Evolutionary conservation across 208 protist genomes (phyloP), one percentile per base, ranked within the genome.

Genomic region (Herpetomonas samuelpessoai): DNA sequence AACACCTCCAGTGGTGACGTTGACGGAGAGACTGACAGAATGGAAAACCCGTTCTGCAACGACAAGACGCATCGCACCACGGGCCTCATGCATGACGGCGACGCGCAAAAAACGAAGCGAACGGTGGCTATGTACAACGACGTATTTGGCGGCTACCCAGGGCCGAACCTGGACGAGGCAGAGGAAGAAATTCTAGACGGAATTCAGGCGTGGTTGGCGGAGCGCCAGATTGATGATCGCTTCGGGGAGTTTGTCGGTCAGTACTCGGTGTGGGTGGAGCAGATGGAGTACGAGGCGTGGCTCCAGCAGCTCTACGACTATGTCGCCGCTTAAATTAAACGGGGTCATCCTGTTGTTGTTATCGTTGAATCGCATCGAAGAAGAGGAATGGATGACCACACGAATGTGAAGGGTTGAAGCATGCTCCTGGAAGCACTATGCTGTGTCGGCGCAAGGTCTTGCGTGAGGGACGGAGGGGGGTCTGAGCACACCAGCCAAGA

Each of bases 261-360:
- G 64, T 88, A 91, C 68, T 76, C 83, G 1, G 70, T 90, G 7
- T 92, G 81, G 81, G 63, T 88, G 0, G 88, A 95, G 71, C 88
- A 95, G 71, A 64, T 68, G 49, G 85, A 95, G 76, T 95, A 95
- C 62, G 88, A 95, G 71, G 46, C 35, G 41, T 95, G 88, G 86
- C 76, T 95, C 57, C 74, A 81, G 68, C 84, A 91, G 61, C 73
- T 95, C 14, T 68, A 77, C 12, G 83, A 91, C 61, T 95, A 89
- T 67, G 84, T 94, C 21, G 79, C 79, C 0, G 88, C 88, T 21
- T 94, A 72, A 70, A n/a, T n/a, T n/a, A n/a, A n/a, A n/a, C n/a
- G n/a, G n/a, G n/a, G n/a, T n/a, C n/a, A n/a, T n/a, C n/a, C n/a
- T n/a, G n/a, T n/a, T n/a, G n/a, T n/a, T n/a, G n/a, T n/a, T n/a